Percentiles rank a stretch among this genome's conserved stretches.
These are phyloP conservation scores for Podila verticillata DNA, from an alignment of 192 early-diverging fungal species.

Conservation along the genomic window DNA sequence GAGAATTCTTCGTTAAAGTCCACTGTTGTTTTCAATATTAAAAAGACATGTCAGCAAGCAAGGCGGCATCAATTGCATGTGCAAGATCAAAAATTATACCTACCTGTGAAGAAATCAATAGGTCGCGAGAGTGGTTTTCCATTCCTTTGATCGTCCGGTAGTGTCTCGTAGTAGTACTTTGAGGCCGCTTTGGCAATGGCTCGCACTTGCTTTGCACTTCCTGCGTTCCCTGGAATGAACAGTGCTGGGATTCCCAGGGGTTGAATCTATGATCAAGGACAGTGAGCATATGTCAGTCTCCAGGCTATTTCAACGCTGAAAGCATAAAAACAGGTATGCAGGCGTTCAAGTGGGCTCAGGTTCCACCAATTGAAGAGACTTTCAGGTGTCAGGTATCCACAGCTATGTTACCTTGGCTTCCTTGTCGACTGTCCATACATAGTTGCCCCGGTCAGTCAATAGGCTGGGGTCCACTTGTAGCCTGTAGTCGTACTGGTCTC, in stretches of 20 bases:
- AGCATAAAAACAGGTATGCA: too few species aligned
- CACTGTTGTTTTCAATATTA: slow-evolving; percentile 45
- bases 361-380: too few species aligned
- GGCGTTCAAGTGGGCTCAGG: too few species aligned
- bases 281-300: neutral
- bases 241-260: slow-evolving; percentile 86
- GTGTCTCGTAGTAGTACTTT: slow-evolving; percentile 64
- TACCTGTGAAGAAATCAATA: slow-evolving; percentile 71
- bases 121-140: slow-evolving; percentile 45
- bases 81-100: neutral
- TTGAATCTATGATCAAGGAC: slow-evolving; percentile 34
- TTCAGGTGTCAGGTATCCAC: too few species aligned
- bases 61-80: neutral
- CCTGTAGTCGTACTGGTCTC: slow-evolving; percentile 45
- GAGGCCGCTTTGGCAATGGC: slow-evolving; percentile 84
- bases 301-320: too few species aligned
- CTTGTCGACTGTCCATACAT: slow-evolving; percentile 66
- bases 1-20: slow-evolving; percentile 93
- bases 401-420: slow-evolving; percentile 53
- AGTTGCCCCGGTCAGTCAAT: slow-evolving; percentile 26
- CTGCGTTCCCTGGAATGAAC: slow-evolving; percentile 96
- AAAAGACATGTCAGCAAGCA: neutral
- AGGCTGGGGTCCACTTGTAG: slow-evolving; percentile 24
- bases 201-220: slow-evolving; percentile 90
- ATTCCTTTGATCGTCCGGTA: slow-evolving; percentile 38